phyloP scores from a whole-genome alignment of 2,329 filamentous ascomycete species.

The Diplodia corticola region DNA sequence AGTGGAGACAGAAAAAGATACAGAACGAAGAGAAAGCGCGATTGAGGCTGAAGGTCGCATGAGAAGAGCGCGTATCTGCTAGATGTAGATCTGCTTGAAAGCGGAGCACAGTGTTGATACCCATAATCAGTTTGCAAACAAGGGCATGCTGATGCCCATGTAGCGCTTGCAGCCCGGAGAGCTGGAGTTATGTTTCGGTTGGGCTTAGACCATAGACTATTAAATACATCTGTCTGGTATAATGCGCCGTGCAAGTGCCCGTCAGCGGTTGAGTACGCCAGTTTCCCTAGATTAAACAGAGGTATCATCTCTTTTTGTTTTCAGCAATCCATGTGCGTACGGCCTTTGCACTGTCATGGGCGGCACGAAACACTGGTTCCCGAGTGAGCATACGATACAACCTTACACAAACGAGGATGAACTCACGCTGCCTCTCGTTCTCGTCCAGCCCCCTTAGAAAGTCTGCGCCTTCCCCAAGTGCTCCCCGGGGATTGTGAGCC shows the following conservation, averaged over 20 bases:
- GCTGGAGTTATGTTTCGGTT: background rate
- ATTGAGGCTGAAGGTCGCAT: conserved; percentile 26
- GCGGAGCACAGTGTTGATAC: conserved; percentile 17
- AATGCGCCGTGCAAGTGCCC: background rate
- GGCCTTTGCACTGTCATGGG: conserved; percentile 49
- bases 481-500: conserved; percentile 78
- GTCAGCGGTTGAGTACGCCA: background rate
- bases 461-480: conserved; percentile 66
- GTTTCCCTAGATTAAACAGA: background rate
- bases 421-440: conserved; percentile 70
- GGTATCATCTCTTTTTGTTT: conserved; percentile 34
- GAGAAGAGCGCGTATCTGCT: background rate
- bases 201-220: conserved; percentile 4
- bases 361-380: conserved; percentile 47
- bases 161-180: background rate
- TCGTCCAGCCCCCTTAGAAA: conserved; percentile 89
- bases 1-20: conserved; percentile 57
- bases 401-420: conserved; percentile 2
- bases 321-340: conserved; percentile 49
- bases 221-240: background rate
- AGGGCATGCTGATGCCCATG: conserved; percentile 3
- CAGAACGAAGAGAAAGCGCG: conserved; percentile 39
- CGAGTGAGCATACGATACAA: conserved; percentile 15
- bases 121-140: conserved; percentile 18
- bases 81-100: background rate